These are phyloP conservation scores for Apocynum venetum DNA, from an alignment of 257 asterid genomes.

Conservation along the genomic window DNA sequence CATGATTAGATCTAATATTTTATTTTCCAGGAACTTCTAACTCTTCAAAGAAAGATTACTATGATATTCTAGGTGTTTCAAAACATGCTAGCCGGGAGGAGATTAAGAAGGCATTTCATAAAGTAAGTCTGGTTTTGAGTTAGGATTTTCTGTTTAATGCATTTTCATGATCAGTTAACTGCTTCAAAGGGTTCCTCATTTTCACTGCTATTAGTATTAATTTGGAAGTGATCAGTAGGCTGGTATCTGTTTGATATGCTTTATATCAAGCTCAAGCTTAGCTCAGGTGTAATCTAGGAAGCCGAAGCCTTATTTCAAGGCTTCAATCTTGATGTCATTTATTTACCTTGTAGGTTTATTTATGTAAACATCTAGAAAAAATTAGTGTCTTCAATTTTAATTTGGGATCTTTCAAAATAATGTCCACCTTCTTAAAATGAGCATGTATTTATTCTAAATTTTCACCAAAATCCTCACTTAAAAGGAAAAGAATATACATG, in stretches of 20 bases:
- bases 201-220: neutral
- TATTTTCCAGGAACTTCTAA: slow-evolving; percentile 41
- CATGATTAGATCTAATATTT: slow-evolving; percentile 6
- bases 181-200: neutral
- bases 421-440: neutral
- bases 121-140: slow-evolving; percentile 41
- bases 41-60: slow-evolving; percentile 51
- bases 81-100: slow-evolving; percentile 60
- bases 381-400: neutral
- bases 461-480: neutral
- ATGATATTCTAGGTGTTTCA: slow-evolving; percentile 76
- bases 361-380: too few species aligned
- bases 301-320: neutral
- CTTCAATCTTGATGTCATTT: neutral
- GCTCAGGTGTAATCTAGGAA: neutral
- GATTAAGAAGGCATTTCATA: slow-evolving; percentile 85
- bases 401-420: neutral
- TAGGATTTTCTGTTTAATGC: neutral
- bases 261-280: neutral
- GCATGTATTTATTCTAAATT: neutral
- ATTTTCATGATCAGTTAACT: neutral
- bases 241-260: neutral
- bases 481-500: neutral
- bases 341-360: too few species aligned
- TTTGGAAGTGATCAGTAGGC: neutral